Conservation (phyloP, 371 early-diverging fungal species). For the Mucor racemosus region DNA sequence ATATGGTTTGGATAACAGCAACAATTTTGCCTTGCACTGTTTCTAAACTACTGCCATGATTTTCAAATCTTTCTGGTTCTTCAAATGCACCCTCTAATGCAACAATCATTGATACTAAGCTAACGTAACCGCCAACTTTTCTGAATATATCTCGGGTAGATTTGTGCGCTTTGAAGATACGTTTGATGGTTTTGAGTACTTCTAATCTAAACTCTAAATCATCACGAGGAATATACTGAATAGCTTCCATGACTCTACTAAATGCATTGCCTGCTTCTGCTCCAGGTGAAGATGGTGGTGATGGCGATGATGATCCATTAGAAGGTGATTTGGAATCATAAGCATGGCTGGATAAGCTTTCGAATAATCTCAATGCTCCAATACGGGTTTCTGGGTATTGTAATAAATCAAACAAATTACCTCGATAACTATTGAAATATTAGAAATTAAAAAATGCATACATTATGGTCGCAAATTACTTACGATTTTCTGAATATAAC, state of each 20-base stretch:
- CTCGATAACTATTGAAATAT: constrained; percentile 37
- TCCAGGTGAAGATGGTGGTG: background rate
- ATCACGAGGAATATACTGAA: constrained; percentile 58
- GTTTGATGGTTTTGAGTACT: constrained; percentile 57
- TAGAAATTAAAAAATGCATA: background rate
- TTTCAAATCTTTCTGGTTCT: constrained; percentile 31
- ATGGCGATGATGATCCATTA: background rate
- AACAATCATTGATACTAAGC: constrained; percentile 66
- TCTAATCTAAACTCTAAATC: constrained; percentile 66
- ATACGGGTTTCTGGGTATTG: constrained; percentile 59
- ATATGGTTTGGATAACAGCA: constrained; percentile 52
- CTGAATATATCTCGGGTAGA: constrained; percentile 62
- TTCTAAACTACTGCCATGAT: constrained; percentile 36
- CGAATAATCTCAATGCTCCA: constrained; percentile 57
- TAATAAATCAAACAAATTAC: constrained; percentile 63
- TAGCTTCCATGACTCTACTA: constrained; percentile 64
- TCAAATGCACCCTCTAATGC: constrained; percentile 64
- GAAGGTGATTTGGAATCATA: constrained; percentile 16
- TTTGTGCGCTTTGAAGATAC: constrained; percentile 52
- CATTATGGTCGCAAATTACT: background rate
- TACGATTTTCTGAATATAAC: constrained; percentile 45
- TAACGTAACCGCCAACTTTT: constrained; percentile 67
- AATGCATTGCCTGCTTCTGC: constrained; percentile 33
- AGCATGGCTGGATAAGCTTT: constrained; percentile 57
- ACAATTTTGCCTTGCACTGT: constrained; percentile 24